Base-by-base conservation (phyloP, 2,329 filamentous ascomycete genomes). In the Cercospora sp. region DNA sequence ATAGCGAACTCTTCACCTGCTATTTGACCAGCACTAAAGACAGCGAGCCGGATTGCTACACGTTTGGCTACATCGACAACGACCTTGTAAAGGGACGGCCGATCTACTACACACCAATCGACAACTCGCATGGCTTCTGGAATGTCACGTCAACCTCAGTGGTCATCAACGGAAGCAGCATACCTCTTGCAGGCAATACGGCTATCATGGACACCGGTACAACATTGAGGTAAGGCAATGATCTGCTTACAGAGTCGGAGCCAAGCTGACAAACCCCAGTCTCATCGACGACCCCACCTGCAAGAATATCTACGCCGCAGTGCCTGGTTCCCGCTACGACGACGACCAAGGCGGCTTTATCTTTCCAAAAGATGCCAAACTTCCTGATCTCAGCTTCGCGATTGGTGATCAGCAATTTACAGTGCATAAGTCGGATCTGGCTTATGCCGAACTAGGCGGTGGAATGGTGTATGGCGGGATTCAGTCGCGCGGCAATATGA, bases 121-220 rank as follows among this genome's bases (percentile, higher is more conserved):
- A 92, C 79, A 87, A 85, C 66, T 85, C 83, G 1, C 78, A 87
- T 65, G 90, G 90, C 23, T 91, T 91, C 81, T 93, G 90, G 90
- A 81, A 85, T 77, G 87, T 92, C 75, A 75, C 82, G 5, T 90
- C 88, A 1, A 79, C 83, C 7, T 86, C 84, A 0, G 65, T 84
- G 23, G 83, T 82, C 0, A 81, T 92, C 70, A 87, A 87, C 71
- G 88, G 86, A 66, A 81, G 85, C 68, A 81, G 80, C 1, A 78
- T 89, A 30, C 60, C 79, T 1, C 82, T 84, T 9, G 75, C 80
- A 3, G 83, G 82, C 59, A 91, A 91, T 79, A 88, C 81, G 31
- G 89, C 90, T 58, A 91, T 92, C 72, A 87, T 86, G 36, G 90
- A 92, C 76, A 92, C 90, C 0, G 90, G 89, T 65, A 91, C 90